These are phyloP conservation scores for Neopestalotiopsis sp. DNA, from an alignment of 2,329 filamentous ascomycete species.

Conservation along the genomic window DNA sequence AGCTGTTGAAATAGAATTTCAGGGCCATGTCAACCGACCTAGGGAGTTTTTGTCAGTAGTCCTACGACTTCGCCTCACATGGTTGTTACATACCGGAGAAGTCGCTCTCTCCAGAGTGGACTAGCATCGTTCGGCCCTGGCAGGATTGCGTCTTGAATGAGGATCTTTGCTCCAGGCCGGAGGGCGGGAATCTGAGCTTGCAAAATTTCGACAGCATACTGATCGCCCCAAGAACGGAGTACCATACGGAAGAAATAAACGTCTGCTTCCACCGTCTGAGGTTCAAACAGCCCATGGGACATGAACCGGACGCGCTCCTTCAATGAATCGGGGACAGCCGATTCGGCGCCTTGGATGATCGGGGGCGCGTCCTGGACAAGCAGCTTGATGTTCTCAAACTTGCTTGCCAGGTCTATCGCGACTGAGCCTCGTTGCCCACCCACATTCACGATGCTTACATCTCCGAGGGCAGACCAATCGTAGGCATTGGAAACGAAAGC, in stretches of 20 bases:
- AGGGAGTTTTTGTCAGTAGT: background rate
- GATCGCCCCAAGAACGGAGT: conserved; percentile 51
- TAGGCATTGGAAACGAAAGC: background rate
- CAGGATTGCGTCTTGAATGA: conserved; percentile 25
- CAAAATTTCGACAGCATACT: conserved; percentile 36
- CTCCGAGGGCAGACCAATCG: conserved; percentile 15
- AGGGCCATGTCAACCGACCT: conserved; percentile 43
- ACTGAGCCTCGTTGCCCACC: conserved; percentile 32
- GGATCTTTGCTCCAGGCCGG: conserved; percentile 37
- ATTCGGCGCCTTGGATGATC: conserved; percentile 22
- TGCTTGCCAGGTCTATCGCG: conserved; percentile 30
- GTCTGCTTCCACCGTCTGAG: conserved; percentile 34
- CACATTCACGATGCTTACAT: conserved; percentile 23
- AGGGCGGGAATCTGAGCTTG: conserved; percentile 42
- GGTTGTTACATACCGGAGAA: conserved; percentile 16
- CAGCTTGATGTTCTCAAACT: conserved; percentile 32
- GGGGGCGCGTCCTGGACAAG: conserved; percentile 39
- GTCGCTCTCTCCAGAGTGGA: conserved; percentile 22
- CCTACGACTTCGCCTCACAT: background rate
- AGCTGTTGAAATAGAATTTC: conserved; percentile 43
- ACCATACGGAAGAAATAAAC: conserved; percentile 49
- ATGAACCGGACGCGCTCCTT: conserved; percentile 21
- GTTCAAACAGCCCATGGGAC: conserved; percentile 27
- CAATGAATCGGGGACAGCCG: conserved; percentile 21
- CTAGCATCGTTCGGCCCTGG: conserved; percentile 14